phyloP scores from a whole-genome alignment of 169 alveolate species.

The Eimeria sp. region DNA sequence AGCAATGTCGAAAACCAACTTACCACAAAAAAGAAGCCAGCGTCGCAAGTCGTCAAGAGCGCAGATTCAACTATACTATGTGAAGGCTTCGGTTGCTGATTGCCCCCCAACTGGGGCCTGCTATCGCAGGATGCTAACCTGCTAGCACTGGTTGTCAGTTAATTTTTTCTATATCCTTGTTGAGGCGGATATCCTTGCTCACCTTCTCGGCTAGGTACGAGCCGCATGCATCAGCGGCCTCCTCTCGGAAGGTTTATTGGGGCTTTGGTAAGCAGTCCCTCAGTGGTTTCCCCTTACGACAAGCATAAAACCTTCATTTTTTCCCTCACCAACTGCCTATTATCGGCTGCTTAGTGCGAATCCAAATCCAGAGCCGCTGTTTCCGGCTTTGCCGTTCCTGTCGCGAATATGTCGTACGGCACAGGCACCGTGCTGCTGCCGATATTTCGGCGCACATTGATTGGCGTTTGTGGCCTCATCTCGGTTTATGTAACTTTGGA shows the following conservation, averaged over 20 bases:
- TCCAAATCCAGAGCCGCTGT: not conserved
- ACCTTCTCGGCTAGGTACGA: not conserved
- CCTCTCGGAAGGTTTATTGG: not conserved
- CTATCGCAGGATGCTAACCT: not conserved
- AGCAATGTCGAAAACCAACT: not conserved
- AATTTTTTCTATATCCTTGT: not conserved
- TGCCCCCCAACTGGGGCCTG: not conserved
- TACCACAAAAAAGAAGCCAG: not conserved
- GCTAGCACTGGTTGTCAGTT: not conserved
- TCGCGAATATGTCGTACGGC: constrained; percentile 67
- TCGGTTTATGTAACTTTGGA: constrained; percentile 52
- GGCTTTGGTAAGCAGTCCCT: not conserved
- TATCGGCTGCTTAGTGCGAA: not conserved
- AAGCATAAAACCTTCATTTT: not conserved
- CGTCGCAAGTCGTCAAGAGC: too few relatives aligned
- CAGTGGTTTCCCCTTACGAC: not conserved
- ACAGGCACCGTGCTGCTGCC: constrained; percentile 73
- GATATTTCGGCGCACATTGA: constrained; percentile 64
- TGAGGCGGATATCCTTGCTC: not conserved
- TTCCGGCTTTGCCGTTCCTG: not conserved
- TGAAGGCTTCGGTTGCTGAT: not conserved
- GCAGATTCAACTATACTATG: not conserved
- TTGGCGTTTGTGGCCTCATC: constrained; percentile 44
- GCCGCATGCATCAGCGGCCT: constrained; percentile 17
- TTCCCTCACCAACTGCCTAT: not conserved